Evolutionary conservation across 2,329 filamentous ascomycete genomes (phyloP).

Genomic region (Cercospora sesami): DNA sequence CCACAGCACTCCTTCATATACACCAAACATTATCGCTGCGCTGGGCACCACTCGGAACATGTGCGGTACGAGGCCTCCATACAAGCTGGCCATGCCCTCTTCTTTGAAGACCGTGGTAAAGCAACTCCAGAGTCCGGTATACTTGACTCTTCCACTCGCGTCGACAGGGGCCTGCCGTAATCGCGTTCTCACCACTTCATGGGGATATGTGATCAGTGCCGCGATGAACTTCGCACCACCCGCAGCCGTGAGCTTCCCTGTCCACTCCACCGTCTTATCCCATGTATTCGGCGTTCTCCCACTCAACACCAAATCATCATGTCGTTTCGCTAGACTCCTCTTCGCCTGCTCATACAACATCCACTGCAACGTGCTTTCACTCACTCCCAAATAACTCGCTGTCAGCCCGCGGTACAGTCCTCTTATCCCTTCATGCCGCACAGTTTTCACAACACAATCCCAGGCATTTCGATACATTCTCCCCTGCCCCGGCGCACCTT

Average conservation of each 20-base stretch:
- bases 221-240: conserved; percentile 84
- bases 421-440: conserved; percentile 75
- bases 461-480: conserved; percentile 82
- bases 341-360: conserved; percentile 94
- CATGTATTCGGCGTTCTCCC: conserved; percentile 66
- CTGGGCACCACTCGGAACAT: conserved; percentile 87
- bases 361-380: conserved; percentile 90
- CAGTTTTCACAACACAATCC: conserved; percentile 81
- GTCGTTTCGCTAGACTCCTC: conserved; percentile 64
- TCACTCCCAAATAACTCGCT: conserved; percentile 86
- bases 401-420: conserved; percentile 89
- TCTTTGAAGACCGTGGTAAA: conserved; percentile 85
- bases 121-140: conserved; percentile 84
- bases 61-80: conserved; percentile 88
- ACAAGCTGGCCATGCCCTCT: conserved; percentile 81
- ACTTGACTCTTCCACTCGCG: conserved; percentile 62
- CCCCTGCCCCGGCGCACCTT: conserved; percentile 51
- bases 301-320: conserved; percentile 55
- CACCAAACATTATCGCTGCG: conserved; percentile 94
- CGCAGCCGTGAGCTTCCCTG: conserved; percentile 74
- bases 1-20: conserved; percentile 62
- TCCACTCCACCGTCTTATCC: conserved; percentile 76
- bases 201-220: conserved; percentile 82
- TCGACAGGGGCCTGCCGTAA: conserved; percentile 77
- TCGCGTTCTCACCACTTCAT: conserved; percentile 84